Percentiles rank a stretch among this genome's conserved stretches.
phyloP scores from a whole-genome alignment of 805 yeast genomes.

The Lachancea meyersii region DNA sequence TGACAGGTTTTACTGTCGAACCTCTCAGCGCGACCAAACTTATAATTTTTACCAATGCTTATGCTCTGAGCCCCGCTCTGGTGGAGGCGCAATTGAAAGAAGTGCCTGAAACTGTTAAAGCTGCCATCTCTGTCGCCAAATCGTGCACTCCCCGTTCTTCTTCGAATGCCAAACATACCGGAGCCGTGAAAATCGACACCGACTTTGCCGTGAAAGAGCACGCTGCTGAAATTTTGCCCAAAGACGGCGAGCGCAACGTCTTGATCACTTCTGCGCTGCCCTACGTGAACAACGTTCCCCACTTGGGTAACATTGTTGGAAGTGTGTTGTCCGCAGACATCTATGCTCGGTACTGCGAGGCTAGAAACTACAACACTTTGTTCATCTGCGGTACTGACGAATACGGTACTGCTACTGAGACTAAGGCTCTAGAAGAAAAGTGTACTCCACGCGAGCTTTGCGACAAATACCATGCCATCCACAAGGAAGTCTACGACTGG shows the following conservation, averaged over 20 bases:
- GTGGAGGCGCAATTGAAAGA: slow-evolving; percentile 24
- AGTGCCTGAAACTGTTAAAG: slow-evolving; percentile 35
- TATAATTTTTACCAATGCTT: slow-evolving; percentile 53
- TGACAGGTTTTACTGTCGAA: slow-evolving; percentile 24
- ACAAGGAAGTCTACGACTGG: slow-evolving; percentile 91
- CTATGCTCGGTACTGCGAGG: slow-evolving; percentile 81
- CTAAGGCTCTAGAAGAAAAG: slow-evolving; percentile 92
- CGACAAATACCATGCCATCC: slow-evolving; percentile 82
- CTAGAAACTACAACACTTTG: slow-evolving; percentile 80
- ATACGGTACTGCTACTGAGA: slow-evolving; percentile 98
- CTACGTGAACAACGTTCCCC: slow-evolving; percentile 97
- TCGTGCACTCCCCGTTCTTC: slow-evolving; percentile 31
- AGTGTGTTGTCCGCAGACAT: slow-evolving; percentile 93
- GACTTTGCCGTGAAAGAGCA: slow-evolving; percentile 25
- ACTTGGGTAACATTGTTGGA: slow-evolving; percentile 94
- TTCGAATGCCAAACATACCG: slow-evolving; percentile 37
- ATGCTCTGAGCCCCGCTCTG: slow-evolving; percentile 34
- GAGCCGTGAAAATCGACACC: slow-evolving; percentile 28
- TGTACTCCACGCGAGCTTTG: slow-evolving; percentile 85
- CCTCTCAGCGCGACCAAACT: slow-evolving; percentile 45
- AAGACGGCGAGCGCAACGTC: slow-evolving; percentile 66
- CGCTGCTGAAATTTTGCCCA: slow-evolving; percentile 51
- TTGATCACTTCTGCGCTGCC: slow-evolving; percentile 95
- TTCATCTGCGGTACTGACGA: slow-evolving; percentile 97
- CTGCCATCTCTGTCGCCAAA: slow-evolving; percentile 43